A percentile compares a stretch with the other conserved stretches of the same genome.
phyloP scores from a whole-genome alignment of 306 rosid species.

The Trifolium fragiferum region DNA sequence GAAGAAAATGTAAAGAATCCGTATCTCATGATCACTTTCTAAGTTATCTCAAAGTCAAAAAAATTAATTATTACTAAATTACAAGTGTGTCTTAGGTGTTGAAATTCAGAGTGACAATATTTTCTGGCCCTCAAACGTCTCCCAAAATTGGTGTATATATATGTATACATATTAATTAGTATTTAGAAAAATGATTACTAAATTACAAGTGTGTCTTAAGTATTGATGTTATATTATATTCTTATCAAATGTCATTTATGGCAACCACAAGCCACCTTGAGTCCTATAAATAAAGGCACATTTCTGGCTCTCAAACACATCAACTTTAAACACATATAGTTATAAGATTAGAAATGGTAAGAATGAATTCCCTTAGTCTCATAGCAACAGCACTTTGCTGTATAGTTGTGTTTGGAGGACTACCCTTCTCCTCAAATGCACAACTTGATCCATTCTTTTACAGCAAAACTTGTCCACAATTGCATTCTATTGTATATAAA shows the following conservation, averaged over 20 bases:
- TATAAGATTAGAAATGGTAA: not conserved
- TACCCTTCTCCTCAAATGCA: conserved; percentile 38
- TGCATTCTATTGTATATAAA: not conserved
- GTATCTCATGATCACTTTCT: too few species aligned
- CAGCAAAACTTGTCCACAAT: not conserved
- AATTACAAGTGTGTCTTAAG: conserved; percentile 4
- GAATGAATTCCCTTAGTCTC: conserved; percentile 4
- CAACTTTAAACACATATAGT: not conserved
- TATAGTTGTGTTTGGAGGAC: conserved; percentile 39
- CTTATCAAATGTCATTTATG: not conserved
- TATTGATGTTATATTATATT: not conserved
- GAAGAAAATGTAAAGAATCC: too few species aligned
- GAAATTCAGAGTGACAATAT: too few species aligned
- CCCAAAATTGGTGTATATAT: not conserved
- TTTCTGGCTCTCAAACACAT: not conserved
- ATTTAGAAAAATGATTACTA: not conserved
- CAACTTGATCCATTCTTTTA: conserved; percentile 37
- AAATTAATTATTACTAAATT: too few species aligned
- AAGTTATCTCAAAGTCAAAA: too few species aligned
- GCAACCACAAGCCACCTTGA: not conserved
- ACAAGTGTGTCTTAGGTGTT: too few species aligned
- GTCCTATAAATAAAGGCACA: conserved; percentile 8
- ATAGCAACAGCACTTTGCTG: conserved; percentile 17
- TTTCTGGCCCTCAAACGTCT: too few species aligned
- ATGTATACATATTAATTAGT: not conserved